Evolutionary conservation across 257 asterid species (phyloP), one percentile per base, ranked within the genome.

Genomic region (Thymus quinquecostatus): DNA sequence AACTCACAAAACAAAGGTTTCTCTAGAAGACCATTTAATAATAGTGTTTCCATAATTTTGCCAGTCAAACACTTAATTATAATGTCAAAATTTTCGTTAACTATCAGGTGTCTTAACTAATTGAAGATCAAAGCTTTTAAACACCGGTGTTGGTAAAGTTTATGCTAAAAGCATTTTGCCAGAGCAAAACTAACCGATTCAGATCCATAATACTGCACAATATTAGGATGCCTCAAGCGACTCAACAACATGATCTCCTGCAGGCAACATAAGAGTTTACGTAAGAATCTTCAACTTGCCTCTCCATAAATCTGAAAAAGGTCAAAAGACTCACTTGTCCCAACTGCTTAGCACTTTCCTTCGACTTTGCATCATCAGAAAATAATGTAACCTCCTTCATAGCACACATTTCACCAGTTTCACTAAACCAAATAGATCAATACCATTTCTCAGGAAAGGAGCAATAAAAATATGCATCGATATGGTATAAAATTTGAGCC

Each of bases 371-470:
- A 81, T 92, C 97, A 82, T 92, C 98, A 60, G 97, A 80, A 76
- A 92, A 88, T 72, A 92, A 84, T 8, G 98, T 90, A 61, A 92
- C 98, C 92, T 92, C 98, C 86, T 92, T 92, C 98, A 92, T 92
- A 29, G 98, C 98, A 83, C 98, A 92, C 97, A 90, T 92, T 82
- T 92, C 96, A 13, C 98, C 98, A 12, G 95, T 92, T 71, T 88
- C 98, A 83, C 98, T 92, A 78, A 68, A 74, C 75, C 34, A 77
- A 82, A 66, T 32, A 70, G 30, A 72, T 10, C 67, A 71, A 27
- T 47, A 32, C 62, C 55, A 72, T 60, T 36, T 74, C 71, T 79
- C 58, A 63, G 72, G 21, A 73, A 51, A 60, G 61, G 58, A 73
- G 60, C 30, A 75, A 40, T 49, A 60, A 69, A 34, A 33, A 62